Base-by-base conservation (phyloP, 2,329 filamentous ascomycete genomes). In the Hymenoscyphus infarciens region DNA sequence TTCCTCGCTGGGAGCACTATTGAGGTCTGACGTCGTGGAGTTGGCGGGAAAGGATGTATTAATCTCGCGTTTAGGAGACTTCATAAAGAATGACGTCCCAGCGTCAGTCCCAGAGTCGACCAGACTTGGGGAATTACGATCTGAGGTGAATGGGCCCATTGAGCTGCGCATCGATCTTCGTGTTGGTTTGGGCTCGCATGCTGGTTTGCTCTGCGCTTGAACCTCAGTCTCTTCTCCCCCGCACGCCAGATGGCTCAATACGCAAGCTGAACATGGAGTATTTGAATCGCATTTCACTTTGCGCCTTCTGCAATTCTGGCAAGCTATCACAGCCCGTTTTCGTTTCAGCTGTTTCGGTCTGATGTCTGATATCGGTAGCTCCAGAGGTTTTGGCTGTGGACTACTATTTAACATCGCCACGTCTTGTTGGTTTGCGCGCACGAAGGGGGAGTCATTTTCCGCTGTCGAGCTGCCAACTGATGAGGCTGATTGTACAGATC, bases 401-500 rank as follows among this genome's bases (percentile, higher is more conserved):
- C 45, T 52, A 25, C 19, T 25, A 52, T 52, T n/a, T 52, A 5
- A 38, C 35, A 38, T 52, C 1, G 19, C 4, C 45, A 25, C 19
- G 22, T 22, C 19, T 25, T 52, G n/a, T 22, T 22, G 45, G 22
- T 8, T 49, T 49, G 42, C 10, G 2, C 42, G 42, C 13, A 22
- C 5, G n/a, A 35, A 57, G 10, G 56, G 22, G 19, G 35, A 57
- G 45, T 59, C 7, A 11, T 39, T 33, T 11, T 52, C 39, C n/a
- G 29, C 31, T 5, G 27, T 53, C 15, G 35, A 33, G n/a, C 54
- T 64, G 6, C 49, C 56, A 16, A 27, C 35, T 11, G 56, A 56
- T 13, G 54, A 56, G 7, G 56, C 16, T 6, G 35, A 29, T 56
- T 49, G 33, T 13, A 19, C 33, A 38, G 52, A 52, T 13, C 25